A percentile compares a stretch with the other conserved stretches of the same genome.
phyloP scores from a whole-genome alignment of 148 eudicot genomes.

The Vaccinium macrocarpon region DNA sequence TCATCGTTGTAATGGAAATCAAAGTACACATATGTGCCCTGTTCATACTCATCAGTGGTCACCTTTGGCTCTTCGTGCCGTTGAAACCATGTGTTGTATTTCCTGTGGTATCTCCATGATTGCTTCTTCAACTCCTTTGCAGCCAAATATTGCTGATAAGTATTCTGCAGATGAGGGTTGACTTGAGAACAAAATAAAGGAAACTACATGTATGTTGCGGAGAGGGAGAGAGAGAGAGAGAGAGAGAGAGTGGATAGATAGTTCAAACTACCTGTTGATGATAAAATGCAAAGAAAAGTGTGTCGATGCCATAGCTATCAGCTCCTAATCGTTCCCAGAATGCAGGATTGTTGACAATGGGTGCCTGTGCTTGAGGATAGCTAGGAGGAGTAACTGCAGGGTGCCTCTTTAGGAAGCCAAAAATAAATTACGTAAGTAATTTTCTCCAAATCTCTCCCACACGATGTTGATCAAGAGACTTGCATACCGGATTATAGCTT shows the following conservation, averaged over 20 bases:
- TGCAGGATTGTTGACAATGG: constrained; percentile 87
- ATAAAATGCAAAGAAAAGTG: constrained; percentile 87
- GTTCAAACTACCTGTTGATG: constrained; percentile 62
- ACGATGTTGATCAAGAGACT: constrained; percentile 13
- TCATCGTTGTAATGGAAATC: constrained; percentile 83
- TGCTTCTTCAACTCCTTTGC: constrained; percentile 95
- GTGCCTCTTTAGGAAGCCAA: constrained; percentile 58
- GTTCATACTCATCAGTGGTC: constrained; percentile 95
- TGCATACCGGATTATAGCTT: constrained; percentile 80
- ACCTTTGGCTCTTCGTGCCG: constrained; percentile 95
- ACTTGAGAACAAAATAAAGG: constrained; percentile 16
- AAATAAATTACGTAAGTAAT: background rate
- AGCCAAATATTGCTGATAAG: constrained; percentile 98
- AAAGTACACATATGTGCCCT: constrained; percentile 93
- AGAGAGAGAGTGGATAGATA: constrained; percentile 4
- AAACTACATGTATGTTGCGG: background rate
- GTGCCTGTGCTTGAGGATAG: constrained; percentile 97
- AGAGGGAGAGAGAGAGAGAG: background rate
- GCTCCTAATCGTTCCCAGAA: constrained; percentile 94
- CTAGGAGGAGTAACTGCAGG: constrained; percentile 82
- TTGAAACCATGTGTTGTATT: constrained; percentile 94
- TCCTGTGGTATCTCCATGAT: constrained; percentile 97
- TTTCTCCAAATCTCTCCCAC: constrained; percentile 14
- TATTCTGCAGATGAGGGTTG: constrained; percentile 54
- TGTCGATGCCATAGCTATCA: constrained; percentile 73